Percentiles rank a stretch among this genome's conserved stretches.
Conservation (phyloP, 352 stramenopile genomes). For the Pythium coloratum region DNA sequence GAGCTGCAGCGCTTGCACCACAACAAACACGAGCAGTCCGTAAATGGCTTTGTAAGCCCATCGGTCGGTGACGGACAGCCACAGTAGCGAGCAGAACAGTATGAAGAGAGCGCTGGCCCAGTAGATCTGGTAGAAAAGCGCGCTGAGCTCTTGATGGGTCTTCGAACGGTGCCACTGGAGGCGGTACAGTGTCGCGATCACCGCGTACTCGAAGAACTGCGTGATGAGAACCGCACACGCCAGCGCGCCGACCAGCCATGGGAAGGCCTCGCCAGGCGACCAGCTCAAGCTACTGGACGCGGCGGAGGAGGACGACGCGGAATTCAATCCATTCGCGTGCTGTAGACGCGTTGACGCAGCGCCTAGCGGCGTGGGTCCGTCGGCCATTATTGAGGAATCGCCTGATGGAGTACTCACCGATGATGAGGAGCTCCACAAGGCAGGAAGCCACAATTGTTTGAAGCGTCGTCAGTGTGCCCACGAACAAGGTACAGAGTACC, state of each 20-base stretch:
- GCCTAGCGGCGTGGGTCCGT: background rate
- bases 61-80: constrained; percentile 67
- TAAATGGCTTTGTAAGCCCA: constrained; percentile 45
- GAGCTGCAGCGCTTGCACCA: constrained; percentile 59
- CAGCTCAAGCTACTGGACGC: constrained; percentile 9
- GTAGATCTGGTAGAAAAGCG: constrained; percentile 66
- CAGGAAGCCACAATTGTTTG: background rate
- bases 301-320: background rate
- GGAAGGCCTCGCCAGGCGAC: constrained; percentile 25
- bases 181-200: constrained; percentile 50
- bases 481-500: constrained; percentile 6
- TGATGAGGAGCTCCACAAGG: background rate
- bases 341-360: background rate
- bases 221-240: constrained; percentile 57
- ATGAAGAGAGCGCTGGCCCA: constrained; percentile 56
- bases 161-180: constrained; percentile 47
- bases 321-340: background rate
- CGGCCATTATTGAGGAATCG: background rate
- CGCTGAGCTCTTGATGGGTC: constrained; percentile 36
- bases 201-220: constrained; percentile 65
- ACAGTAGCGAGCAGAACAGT: constrained; percentile 38
- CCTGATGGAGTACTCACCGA: background rate
- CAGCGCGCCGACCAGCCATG: constrained; percentile 35
- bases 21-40: constrained; percentile 47
- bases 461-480: constrained; percentile 13